These are phyloP conservation scores for Phytophthora nicotianae DNA, from an alignment of 352 stramenopile species.

Conservation along the genomic window DNA sequence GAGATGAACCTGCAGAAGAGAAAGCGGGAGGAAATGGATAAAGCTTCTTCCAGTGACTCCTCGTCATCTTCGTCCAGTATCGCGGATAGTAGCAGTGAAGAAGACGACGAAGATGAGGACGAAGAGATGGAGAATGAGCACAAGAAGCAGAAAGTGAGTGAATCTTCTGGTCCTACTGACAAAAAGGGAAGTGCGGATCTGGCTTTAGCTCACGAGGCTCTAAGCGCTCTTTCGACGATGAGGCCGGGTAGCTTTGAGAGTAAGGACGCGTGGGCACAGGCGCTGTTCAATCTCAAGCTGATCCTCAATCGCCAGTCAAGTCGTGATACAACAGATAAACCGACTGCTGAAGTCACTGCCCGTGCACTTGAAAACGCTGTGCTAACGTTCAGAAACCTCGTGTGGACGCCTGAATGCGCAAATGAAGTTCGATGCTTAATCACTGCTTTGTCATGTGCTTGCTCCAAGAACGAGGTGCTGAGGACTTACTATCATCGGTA, in stretches of 20 bases:
- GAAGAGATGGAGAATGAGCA: conserved; percentile 1
- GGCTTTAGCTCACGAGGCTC: conserved; percentile 14
- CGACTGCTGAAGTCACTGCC: conserved; percentile 20
- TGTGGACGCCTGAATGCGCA: conserved; percentile 7
- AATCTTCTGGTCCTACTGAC: no score
- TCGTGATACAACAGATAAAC: conserved; percentile 16
- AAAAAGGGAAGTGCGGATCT: conserved; percentile 16
- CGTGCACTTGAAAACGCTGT: conserved; percentile 23
- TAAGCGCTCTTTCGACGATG: conserved; percentile 13
- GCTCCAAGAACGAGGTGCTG: conserved; percentile 31
- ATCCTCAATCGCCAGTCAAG: conserved; percentile 24
- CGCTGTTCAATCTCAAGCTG: conserved; percentile 18
- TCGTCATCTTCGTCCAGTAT: neutral
- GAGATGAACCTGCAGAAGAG: conserved; percentile 7
- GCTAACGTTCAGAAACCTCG: conserved; percentile 11
- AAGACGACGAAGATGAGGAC: conserved; percentile 1
- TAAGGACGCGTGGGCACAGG: conserved; percentile 12
- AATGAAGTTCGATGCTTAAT: conserved; percentile 25
- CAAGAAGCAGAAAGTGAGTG: conserved; percentile 15
- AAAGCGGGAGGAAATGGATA: neutral
- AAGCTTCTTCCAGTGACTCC: conserved; percentile 3
- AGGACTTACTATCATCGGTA: conserved; percentile 30
- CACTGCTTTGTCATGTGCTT: conserved; percentile 23
- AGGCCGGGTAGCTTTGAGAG: conserved; percentile 8
- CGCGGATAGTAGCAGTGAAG: neutral